Conservation (phyloP, 2,329 filamentous ascomycete species). For the Didymella pomorum region DNA sequence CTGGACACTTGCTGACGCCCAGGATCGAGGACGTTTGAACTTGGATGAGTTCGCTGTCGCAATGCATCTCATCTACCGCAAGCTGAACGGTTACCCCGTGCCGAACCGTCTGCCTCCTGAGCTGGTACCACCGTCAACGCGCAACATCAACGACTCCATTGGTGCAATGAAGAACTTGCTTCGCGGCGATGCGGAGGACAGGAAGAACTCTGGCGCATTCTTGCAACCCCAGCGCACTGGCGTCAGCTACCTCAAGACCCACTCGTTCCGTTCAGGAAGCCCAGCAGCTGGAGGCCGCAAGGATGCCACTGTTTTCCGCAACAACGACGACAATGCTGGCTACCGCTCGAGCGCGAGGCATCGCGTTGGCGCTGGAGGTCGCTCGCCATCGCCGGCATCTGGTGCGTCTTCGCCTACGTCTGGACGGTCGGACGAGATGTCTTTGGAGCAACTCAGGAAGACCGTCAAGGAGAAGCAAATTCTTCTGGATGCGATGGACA, state of each 20-base stretch:
- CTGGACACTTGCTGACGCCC: conserved; percentile 93
- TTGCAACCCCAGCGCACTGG: conserved; percentile 94
- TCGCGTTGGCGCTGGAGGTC: conserved; percentile 71
- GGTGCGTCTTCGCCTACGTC: conserved; percentile 59
- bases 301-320: conserved; percentile 95
- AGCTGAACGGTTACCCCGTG: conserved; percentile 93
- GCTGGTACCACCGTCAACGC: conserved; percentile 90
- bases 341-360: conserved; percentile 95
- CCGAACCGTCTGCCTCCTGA: conserved; percentile 88
- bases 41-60: conserved; percentile 97
- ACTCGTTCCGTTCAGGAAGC: conserved; percentile 80
- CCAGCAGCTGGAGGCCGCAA: conserved; percentile 73
- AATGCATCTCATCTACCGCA: conserved; percentile 98
- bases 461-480: conserved; percentile 94
- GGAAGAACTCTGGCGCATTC: conserved; percentile 88
- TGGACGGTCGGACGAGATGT: conserved; percentile 77
- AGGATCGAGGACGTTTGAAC: conserved; percentile 92
- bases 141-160: conserved; percentile 91
- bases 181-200: conserved; percentile 84
- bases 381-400: conserved; percentile 82
- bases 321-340: conserved; percentile 88
- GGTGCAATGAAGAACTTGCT: conserved; percentile 91
- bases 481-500: conserved; percentile 93
- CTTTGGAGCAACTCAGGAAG: conserved; percentile 87
- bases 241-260: conserved; percentile 96